Base-by-base conservation (phyloP, 108 stramenopile species). In the Mediolabrus comicus region DNA sequence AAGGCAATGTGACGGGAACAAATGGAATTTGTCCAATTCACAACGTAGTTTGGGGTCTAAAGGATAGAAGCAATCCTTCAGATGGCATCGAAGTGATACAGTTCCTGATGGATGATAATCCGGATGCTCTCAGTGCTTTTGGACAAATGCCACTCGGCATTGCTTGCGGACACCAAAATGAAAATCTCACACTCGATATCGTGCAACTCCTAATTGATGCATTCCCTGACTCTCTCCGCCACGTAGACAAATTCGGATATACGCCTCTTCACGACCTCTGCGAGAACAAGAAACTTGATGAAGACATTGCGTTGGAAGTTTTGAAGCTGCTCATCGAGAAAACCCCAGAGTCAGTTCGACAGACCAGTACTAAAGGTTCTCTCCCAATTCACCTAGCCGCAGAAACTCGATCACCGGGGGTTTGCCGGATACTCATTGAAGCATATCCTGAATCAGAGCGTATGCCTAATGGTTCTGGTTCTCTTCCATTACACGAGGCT, bases 151-250 rank as follows among this genome's bases (percentile, higher is more conserved):
- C 61, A 26, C 61, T 62, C 35, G 13, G 39, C 35, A 25, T 1
- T 7, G 61, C 61, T 9, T 36, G 33, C n/a, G n/a, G n/a, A n/a
- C n/a, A n/a, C 11, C 8, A 1, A 3, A 62, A 39, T 4, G n/a
- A 38, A 34, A 36, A 3, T 17, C 19, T 46, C 7, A 28, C 32
- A 38, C 38, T 28, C 25, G 41, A 24, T 7, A 62, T 13, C 32
- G 38, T 62, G 8, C 61, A 62, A 34, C 19, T 62, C 16, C 61
- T 62, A 24, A 22, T 62, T 4, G 35, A 62, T 62, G 24, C 26
- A 14, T 36, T 16, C 1, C 61, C 61, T 14, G 6, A 62, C 33
- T 36, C 61, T 26, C 7, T 38, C n/a, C 4, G 8, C 1, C 61
- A 62, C 0, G 6, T 16, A 1, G 61, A 62, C 35, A 8, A 32